Evolutionary conservation across 2,329 filamentous ascomycete species (phyloP), one percentile per base, ranked within the genome.

Genomic region (Sporothrix variecibatus): DNA sequence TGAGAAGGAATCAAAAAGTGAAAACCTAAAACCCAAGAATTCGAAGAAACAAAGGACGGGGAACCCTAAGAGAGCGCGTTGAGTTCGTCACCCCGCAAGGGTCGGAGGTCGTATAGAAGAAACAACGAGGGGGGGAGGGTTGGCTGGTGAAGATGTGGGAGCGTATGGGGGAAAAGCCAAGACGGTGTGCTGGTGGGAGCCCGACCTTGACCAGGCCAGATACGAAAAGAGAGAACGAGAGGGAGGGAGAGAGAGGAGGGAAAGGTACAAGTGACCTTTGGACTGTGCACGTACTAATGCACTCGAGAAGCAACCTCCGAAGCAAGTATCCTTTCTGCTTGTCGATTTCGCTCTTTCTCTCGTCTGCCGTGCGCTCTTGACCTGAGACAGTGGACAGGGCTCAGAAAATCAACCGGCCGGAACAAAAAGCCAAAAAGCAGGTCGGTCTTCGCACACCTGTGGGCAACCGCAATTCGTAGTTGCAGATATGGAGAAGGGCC

Each of bases 381-480:
- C 26, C 46, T 74, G 46, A 74, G 58, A 74, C 73, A 72, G 34
- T 23, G 28, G 49, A 46, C 70, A 72, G 72, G 68, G 73, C 58
- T 51, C 62, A 53, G 40, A 56, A 58, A 34, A 34, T 68, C 51
- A 65, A 56, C 64, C 69, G 73, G 69, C 64, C 69, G 73, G 73
- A 51, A 65, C 51, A 69, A 43, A 17, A 53, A 38, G 12, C 11
- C n/a, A n/a, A 17, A 20, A 49, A 65, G 31, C 58, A 62, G 62
- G 38, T 26, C 11, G 62, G 65, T 34, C 40, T 56, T 65, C 70
- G 64, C 71, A 56, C 53, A 43, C 64, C 53, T 70, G 73, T 58
- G 46, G 64, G 65, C 26, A 65, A 34, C 65, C 65, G 71, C 53
- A 49, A 31, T 49, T 15, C 43, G 43, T 15, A 49, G 43, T 49